Base-by-base conservation (phyloP, 257 asterid species). In the Ballota nigra region DNA sequence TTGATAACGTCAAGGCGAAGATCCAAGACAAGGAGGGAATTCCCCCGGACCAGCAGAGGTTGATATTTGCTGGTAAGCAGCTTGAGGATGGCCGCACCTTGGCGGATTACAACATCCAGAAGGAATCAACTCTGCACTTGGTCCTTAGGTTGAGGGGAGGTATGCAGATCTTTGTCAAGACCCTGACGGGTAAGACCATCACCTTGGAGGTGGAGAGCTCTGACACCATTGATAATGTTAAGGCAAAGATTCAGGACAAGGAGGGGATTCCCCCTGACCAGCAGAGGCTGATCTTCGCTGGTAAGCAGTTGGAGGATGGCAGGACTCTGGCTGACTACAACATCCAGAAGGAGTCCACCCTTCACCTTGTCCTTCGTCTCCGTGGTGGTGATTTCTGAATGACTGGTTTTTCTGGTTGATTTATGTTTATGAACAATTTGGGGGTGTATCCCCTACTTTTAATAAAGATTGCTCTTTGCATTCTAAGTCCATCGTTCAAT, bases 11-110 rank as follows among this genome's bases (percentile, higher is more conserved):
- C 0, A 89, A 89, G 82, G 84, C 96, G 0, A 89, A 89, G 15
- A 89, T 89, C 40, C 96, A 86, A 19, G 96, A 89, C 52, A 89
- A 89, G 87, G 96, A 89, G 38, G 96, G 96, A 0, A 89, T 86
- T n/a, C 96, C 96, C 6, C 96, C 96, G 6, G 96, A 89, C 55
- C 96, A 89, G 86, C 96, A 89, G 88, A 86, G 96, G 84, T 23
- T 89, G 8, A 89, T 89, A 40, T 89, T 89, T 0, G 96, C 91
- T 0, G 96, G 96, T 0, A 89, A 89, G 80, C 96, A 89, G 80
- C 79, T 89, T 0, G 96, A 89, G 49, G 93, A 89, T 45, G 96
- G 96, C 0, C 63, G 91, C 0, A 89, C 96, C 1, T 45, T 89
- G 1, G 96, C 96, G 0, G 96, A 89, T 6, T 89, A 89, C 69